These are phyloP conservation scores for Phytophthora pseudosyringae DNA, from an alignment of 352 stramenopile species.

Conservation along the genomic window DNA sequence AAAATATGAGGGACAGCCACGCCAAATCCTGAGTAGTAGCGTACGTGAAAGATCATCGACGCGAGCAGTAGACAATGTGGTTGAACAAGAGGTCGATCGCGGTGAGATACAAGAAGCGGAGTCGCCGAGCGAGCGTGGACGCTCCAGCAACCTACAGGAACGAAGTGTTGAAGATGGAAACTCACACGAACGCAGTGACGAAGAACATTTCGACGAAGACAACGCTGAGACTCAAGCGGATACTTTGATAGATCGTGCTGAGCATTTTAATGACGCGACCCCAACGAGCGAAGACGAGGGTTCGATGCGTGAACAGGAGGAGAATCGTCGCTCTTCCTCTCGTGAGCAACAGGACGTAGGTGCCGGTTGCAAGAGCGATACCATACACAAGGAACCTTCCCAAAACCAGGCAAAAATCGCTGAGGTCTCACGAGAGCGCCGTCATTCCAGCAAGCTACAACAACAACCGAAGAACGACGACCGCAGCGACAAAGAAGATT, in stretches of 20 bases:
- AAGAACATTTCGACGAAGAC: conserved; percentile 1
- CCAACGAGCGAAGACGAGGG: no score
- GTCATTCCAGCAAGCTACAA: neutral
- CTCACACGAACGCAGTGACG: neutral
- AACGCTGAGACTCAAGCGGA: no score
- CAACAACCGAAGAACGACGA: neutral
- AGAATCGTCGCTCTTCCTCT: no score
- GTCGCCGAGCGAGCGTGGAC: neutral
- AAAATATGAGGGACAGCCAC: neutral
- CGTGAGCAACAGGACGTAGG: no score
- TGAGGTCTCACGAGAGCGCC: no score
- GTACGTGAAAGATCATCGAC: neutral
- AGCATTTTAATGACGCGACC: no score
- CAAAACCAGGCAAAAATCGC: no score
- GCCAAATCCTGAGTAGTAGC: neutral
- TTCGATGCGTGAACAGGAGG: no score
- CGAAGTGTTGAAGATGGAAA: neutral
- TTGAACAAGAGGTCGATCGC: neutral
- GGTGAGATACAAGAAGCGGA: neutral
- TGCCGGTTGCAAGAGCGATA: no score
- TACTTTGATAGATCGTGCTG: no score
- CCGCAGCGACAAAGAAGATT: neutral
- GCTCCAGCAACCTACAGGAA: neutral
- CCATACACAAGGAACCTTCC: no score
- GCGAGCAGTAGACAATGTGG: neutral